Base-by-base conservation (phyloP, 805 yeast species). In the Wickerhamomyces rabaulensis region DNA sequence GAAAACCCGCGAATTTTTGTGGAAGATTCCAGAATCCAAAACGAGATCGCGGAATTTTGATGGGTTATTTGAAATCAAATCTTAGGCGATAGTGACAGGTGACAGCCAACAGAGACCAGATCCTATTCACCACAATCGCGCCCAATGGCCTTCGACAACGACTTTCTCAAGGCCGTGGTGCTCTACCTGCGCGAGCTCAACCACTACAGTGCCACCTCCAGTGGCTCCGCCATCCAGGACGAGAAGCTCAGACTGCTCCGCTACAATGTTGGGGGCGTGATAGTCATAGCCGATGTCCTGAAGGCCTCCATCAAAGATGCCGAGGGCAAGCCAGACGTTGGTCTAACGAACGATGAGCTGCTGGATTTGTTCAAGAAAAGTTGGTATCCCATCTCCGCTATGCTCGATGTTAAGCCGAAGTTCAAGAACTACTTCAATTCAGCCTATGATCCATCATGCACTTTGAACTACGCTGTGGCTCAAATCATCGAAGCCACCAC, bases 191-290 rank as follows among this genome's bases (percentile, higher is more conserved):
- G 22, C 16, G 38, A 31, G 2, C 40, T 42, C 39, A 71, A 40
- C 16, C 17, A n/a, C 1, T 27, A 40, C 37, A 40, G 26, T 7
- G 36, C 36, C 10, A 9, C 36, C 20, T 33, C 36, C 12, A 33
- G 36, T 16, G 36, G 20, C 20, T 33, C 36, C 4, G 9, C 36
- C 3, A 16, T 33, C 10, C 36, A 36, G 16, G 39, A 36, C 10
- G 39, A 36, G 16, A 36, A 20, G 12, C 39, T 36, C 8, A 36
- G 16, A 20, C 25, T 71, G 74, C 39, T 68, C 37, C 73, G 77
- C 5, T 74, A 71, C 23, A 74, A 67, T 12, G 50, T 68, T 6
- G 79, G 78, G 1, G 78, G 75, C 1, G 70, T 62, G 3, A 31
- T 68, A 2, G 75, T 76, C 3, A 59, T 50, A 16, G 54, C 52